phyloP scores from a whole-genome alignment of 495 filamentous ascomycete genomes.

The Xeromyces bisporus region DNA sequence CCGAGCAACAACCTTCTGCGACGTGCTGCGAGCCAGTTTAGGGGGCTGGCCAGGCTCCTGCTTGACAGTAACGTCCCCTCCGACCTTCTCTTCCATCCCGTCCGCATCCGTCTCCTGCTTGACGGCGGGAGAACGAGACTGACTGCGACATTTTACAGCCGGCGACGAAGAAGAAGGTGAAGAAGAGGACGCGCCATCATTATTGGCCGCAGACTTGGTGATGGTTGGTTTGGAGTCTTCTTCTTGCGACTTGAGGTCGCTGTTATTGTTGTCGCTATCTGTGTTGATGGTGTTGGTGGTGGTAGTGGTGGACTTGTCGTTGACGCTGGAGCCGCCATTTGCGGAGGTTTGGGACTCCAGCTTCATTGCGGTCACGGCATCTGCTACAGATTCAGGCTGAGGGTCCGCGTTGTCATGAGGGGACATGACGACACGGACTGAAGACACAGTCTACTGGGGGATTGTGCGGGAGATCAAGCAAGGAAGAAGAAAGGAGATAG shows the following conservation, averaged over 20 bases:
- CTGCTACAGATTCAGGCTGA: conserved; percentile 20
- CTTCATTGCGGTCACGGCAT: conserved; percentile 26
- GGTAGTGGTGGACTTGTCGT: conserved; percentile 8
- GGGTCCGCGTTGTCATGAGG: conserved; percentile 29
- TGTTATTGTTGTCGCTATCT: neutral
- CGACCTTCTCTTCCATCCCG: conserved; percentile 27
- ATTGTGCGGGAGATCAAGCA: conserved; percentile 4
- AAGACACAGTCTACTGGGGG: conserved; percentile 9
- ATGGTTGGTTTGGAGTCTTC: conserved; percentile 3
- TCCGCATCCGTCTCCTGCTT: conserved; percentile 7
- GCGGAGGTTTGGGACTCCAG: conserved; percentile 10
- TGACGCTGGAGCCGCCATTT: conserved; percentile 5
- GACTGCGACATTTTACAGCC: conserved; percentile 8
- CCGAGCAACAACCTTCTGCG: conserved; percentile 46
- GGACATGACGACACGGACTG: conserved; percentile 32
- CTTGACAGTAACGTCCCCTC: conserved; percentile 44
- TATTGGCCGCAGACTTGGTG: conserved; percentile 1
- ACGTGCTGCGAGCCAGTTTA: conserved; percentile 58
- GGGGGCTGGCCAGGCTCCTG: conserved; percentile 49
- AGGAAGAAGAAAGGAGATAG: conserved; percentile 2
- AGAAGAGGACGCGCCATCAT: conserved; percentile 3
- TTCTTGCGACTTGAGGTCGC: conserved; percentile 1
- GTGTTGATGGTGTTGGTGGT: too few species aligned
- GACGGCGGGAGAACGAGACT: conserved; percentile 6
- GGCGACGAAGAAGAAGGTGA: conserved; percentile 2